Conservation (phyloP, 768 basidiomycete genomes). For the Cyclocybe aegerita region DNA sequence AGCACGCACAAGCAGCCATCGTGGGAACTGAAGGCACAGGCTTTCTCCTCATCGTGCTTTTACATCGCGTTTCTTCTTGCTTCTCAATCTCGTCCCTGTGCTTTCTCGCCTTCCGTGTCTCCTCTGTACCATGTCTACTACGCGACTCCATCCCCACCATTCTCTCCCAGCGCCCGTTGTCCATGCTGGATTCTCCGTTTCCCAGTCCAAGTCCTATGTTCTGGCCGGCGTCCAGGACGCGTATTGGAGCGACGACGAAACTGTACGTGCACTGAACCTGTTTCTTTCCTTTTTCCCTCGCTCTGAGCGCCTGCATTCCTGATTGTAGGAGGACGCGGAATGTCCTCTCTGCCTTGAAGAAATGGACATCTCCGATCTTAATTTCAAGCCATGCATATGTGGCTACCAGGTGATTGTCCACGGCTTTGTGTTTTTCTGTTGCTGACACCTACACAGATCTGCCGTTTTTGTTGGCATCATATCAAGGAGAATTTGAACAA, state of each 20-base stretch:
- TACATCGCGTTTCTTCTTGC: constrained; percentile 23
- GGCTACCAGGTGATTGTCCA: constrained; percentile 80
- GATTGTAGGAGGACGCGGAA: constrained; percentile 86
- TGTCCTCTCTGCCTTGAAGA: constrained; percentile 98
- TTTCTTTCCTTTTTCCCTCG: constrained; percentile 3
- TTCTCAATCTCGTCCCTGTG: constrained; percentile 13
- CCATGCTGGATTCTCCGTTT: constrained; percentile 65
- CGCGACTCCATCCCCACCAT: constrained; percentile 57
- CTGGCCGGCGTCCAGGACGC: constrained; percentile 92
- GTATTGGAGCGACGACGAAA: constrained; percentile 95
- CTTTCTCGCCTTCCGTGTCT: constrained; percentile 7
- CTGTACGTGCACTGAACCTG: constrained; percentile 43
- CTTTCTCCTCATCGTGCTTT: constrained; percentile 27
- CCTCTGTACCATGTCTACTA: constrained; percentile 41
- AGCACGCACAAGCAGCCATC: constrained; percentile 20
- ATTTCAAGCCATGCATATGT: constrained; percentile 98
- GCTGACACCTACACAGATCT: constrained; percentile 59
- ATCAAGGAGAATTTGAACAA: constrained; percentile 95
- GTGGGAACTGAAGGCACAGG: constrained; percentile 27
- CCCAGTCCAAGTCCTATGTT: constrained; percentile 84
- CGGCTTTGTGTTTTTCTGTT: constrained; percentile 11
- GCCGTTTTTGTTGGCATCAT: constrained; percentile 99
- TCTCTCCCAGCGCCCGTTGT: constrained; percentile 74
- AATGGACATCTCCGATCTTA: constrained; percentile 98
- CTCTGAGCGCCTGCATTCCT: constrained; percentile 10